Evolutionary conservation across 192 early-diverging fungal species (phyloP).

Genomic region (Chytriomyces sp.): DNA sequence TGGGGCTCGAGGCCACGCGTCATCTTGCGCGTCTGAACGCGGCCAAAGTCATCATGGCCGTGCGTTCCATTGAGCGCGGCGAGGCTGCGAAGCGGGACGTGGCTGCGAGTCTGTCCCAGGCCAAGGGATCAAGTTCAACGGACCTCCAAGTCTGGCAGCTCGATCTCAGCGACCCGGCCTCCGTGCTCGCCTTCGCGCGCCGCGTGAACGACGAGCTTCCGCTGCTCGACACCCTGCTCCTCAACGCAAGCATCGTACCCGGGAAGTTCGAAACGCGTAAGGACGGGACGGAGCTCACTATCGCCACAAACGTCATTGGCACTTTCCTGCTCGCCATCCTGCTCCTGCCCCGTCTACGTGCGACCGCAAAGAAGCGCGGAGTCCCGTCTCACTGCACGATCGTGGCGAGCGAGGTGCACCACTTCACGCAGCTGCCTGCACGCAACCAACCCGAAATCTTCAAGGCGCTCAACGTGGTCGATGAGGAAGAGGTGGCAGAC

Average conservation of each 20-base stretch:
- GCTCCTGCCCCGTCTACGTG: slow-evolving; percentile 17
- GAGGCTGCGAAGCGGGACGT: slow-evolving; percentile 17
- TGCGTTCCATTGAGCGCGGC: neutral
- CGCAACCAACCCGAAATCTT: slow-evolving; percentile 11
- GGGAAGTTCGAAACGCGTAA: too few relatives aligned
- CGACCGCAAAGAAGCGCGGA: slow-evolving; percentile 14
- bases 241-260: too few relatives aligned
- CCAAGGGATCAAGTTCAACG: too few relatives aligned
- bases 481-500: slow-evolving; percentile 11
- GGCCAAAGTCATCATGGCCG: slow-evolving; percentile 21
- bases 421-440: slow-evolving; percentile 11
- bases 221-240: too few relatives aligned
- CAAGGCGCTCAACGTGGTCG: slow-evolving; percentile 3
- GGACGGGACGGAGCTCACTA: too few relatives aligned
- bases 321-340: slow-evolving; percentile 22
- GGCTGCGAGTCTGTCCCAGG: too few relatives aligned
- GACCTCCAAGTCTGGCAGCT: too few relatives aligned
- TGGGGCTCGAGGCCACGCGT: slow-evolving; percentile 14
- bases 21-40: slow-evolving; percentile 1
- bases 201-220: too few relatives aligned
- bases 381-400: slow-evolving; percentile 5
- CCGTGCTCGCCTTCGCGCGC: too few relatives aligned
- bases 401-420: slow-evolving; percentile 25
- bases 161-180: too few relatives aligned
- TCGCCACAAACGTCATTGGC: too few relatives aligned